These are phyloP conservation scores for Psidium guajava DNA, from an alignment of 345 rosid species.

Conservation along the genomic window DNA sequence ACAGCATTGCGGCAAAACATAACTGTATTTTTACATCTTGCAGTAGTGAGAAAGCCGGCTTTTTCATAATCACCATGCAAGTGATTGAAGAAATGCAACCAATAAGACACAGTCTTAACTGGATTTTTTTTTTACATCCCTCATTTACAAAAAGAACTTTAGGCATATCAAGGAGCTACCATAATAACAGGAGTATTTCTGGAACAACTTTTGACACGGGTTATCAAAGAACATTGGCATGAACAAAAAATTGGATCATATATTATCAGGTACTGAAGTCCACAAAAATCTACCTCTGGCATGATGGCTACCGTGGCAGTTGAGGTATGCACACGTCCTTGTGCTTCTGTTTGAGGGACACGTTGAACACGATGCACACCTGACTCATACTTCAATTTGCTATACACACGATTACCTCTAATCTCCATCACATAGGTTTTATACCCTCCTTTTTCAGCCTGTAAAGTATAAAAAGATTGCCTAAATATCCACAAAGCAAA, in stretches of 20 bases:
- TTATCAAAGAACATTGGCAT: background rate
- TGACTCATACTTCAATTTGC: conserved; percentile 89
- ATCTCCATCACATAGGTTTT: conserved; percentile 92
- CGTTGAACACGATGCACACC: conserved; percentile 97
- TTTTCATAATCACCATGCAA: background rate
- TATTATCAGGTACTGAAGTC: background rate
- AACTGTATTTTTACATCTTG: background rate
- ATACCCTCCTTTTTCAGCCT: conserved; percentile 96
- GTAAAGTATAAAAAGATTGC: background rate
- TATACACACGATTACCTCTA: conserved; percentile 76
- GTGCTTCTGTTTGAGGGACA: conserved; percentile 94
- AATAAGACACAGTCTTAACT: background rate
- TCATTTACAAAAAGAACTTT: background rate
- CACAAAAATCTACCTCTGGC: conserved; percentile 62
- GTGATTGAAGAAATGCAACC: background rate
- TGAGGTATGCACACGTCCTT: conserved; percentile 94
- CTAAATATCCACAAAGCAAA: background rate
- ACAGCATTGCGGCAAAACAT: background rate
- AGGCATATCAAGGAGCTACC: background rate
- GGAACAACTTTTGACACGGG: background rate
- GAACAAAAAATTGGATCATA: background rate
- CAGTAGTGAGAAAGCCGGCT: background rate
- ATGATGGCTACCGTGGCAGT: conserved; percentile 97
- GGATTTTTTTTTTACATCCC: background rate
- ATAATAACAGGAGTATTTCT: background rate